Evolutionary conservation across 306 rosid species (phyloP), one percentile per base, ranked within the genome.

Genomic region (Ormosia emarginata): DNA sequence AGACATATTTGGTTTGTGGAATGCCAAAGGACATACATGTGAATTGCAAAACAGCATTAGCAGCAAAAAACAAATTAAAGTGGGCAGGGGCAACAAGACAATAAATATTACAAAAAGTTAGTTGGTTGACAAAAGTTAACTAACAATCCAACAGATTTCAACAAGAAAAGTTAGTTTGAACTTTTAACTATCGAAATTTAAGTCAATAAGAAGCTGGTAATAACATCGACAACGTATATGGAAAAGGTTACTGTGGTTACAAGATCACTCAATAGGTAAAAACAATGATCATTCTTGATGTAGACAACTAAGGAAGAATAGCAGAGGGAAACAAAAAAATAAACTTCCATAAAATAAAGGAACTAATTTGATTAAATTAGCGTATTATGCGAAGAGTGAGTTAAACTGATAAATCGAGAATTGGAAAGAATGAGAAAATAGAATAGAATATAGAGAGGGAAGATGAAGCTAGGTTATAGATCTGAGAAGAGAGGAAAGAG

Each of bases 401-500:
- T 17, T 49, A 44, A 80, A 61, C 15, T 61, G 29, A 15, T 8
- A 57, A 67, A 74, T 30, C 6, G 39, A 37, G 0, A 85, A 71
- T 17, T 36, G 0, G 43, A 63, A 55, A 33, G 55, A 58, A 77
- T 2, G 41, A 0, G 30, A 24, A 43, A 24, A 24, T 24, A 24
- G 24, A 24, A 24, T 24, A 24, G 24, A 46, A 46, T 46, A 0
- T 4, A 46, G 52, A 9, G 50, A 46, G 1, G 53, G 12, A 18
- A 63, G 50, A n/a, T 62, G 71, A 72, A 11, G 32, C 65, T 9
- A 70, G 55, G 74, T 46, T 75, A 55, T 82, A 75, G 76, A 86
- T 49, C 74, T 41, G 56, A 39, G 58, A 55, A 30, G 17, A 9
- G 0, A 73, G 13, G 71, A 70, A 62, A 7, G 12, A 8, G 3